phyloP scores from a whole-genome alignment of 345 rosid genomes.

The Reutealis trisperma region DNA sequence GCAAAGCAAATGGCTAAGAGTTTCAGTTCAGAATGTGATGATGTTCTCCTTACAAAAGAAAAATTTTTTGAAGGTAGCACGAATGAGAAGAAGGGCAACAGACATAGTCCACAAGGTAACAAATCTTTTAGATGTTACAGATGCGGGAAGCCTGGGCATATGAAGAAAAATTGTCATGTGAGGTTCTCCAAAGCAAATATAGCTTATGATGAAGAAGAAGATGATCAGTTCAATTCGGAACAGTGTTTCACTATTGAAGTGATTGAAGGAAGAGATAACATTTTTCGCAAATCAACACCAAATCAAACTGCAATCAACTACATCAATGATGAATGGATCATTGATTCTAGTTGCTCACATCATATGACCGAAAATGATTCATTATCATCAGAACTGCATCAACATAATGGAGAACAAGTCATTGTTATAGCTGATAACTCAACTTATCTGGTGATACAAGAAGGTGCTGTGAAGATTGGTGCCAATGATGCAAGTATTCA shows the following conservation, averaged over 20 bases:
- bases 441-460: not conserved
- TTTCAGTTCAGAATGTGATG: not conserved
- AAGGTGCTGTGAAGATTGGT: not conserved
- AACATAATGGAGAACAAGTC: not conserved
- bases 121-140: not conserved
- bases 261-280: no score
- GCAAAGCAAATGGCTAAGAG: not conserved
- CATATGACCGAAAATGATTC: not conserved
- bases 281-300: no score
- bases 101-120: no score
- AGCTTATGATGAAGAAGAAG: not conserved
- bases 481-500: no score
- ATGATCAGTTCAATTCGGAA: constrained; percentile 3
- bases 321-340: not conserved
- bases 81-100: no score
- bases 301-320: no score
- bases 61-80: not conserved
- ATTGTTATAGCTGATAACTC: not conserved
- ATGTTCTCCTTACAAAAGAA: not conserved
- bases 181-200: not conserved
- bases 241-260: no score
- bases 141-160: not conserved
- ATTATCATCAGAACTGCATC: not conserved
- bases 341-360: not conserved
- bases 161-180: not conserved